Percentiles rank a stretch among this genome's conserved stretches.
Conservation (phyloP, 495 filamentous ascomycete genomes). For the Staphylotrichum tortipilum region DNA sequence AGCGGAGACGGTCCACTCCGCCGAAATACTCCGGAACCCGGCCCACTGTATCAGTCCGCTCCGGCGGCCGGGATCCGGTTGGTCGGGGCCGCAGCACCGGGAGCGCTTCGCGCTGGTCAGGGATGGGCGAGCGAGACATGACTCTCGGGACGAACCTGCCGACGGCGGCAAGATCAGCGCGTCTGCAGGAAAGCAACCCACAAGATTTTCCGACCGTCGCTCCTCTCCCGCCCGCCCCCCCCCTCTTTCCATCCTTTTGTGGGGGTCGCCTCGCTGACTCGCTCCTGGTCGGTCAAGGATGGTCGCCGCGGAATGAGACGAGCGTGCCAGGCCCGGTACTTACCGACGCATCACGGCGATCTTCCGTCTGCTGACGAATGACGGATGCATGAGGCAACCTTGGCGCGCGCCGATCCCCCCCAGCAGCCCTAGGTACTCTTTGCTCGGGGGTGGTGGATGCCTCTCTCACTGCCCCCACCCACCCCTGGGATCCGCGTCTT, state of each 20-base stretch:
- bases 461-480: background rate
- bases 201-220: too few species aligned
- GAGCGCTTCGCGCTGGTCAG: too few species aligned
- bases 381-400: background rate
- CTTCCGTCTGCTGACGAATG: background rate
- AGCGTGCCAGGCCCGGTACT: background rate
- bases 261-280: background rate
- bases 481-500: too few species aligned
- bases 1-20: background rate
- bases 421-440: background rate
- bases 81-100: background rate
- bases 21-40: slow-evolving; percentile 13
- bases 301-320: too few species aligned
- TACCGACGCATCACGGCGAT: background rate
- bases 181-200: too few species aligned
- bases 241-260: too few species aligned
- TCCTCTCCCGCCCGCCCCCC: too few species aligned
- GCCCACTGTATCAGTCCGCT: slow-evolving; percentile 11
- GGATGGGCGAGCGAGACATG: too few species aligned
- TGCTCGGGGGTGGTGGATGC: background rate
- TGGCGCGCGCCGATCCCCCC: background rate
- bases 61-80: background rate
- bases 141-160: too few species aligned
- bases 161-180: background rate
- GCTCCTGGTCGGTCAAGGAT: too few species aligned